Conservation (phyloP, 495 filamentous ascomycete species). For the Hypoxylon subgilvum region DNA sequence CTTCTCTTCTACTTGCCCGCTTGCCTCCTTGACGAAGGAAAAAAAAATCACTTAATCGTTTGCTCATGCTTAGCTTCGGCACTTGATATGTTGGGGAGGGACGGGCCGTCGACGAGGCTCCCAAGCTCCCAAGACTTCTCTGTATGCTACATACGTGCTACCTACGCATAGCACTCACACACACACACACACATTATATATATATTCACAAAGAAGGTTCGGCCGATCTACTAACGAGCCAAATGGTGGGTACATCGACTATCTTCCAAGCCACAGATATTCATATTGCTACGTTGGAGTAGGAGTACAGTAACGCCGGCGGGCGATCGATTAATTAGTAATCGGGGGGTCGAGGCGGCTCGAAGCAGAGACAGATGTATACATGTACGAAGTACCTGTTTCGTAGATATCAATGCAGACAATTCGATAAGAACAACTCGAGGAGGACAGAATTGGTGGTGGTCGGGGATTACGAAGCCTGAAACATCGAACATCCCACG, state of each 20-base stretch:
- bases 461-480: conserved; percentile 26
- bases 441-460: no score
- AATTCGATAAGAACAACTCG: no score
- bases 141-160: no score
- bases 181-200: no score
- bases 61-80: conserved; percentile 29
- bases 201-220: background rate
- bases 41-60: conserved; percentile 13
- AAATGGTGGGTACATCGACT: background rate
- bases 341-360: no score
- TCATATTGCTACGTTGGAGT: conserved; percentile 6
- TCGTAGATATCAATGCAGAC: no score
- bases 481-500: conserved; percentile 37
- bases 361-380: no score
- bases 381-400: no score
- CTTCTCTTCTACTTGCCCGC: background rate
- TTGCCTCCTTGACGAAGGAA: no score
- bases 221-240: conserved; percentile 13
- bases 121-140: no score
- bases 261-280: background rate
- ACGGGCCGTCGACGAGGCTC: background rate
- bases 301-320: background rate
- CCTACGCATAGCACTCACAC: no score
- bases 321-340: conserved; percentile 1
- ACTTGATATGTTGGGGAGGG: conserved; percentile 5